Conservation (phyloP, 2,329 filamentous ascomycete genomes). For the Exophiala calicioides region DNA sequence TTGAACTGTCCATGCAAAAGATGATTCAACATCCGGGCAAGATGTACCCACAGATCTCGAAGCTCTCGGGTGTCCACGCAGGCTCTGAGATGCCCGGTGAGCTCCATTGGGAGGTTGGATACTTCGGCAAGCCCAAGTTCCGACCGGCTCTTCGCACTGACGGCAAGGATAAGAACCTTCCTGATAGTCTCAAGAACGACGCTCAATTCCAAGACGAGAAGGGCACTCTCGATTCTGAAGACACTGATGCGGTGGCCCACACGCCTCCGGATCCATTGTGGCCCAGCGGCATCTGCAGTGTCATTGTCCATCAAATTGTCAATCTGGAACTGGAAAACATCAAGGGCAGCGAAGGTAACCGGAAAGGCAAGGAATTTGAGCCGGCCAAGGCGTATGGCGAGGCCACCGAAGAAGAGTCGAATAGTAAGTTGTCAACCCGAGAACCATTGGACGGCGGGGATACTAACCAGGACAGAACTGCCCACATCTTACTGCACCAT, state of each 20-base stretch:
- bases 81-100: constrained; percentile 89
- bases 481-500: constrained; percentile 96
- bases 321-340: constrained; percentile 90
- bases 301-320: constrained; percentile 92
- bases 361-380: constrained; percentile 83
- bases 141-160: constrained; percentile 80
- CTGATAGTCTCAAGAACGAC: constrained; percentile 70
- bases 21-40: constrained; percentile 91
- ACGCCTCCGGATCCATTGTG: constrained; percentile 95
- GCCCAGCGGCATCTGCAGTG: constrained; percentile 84
- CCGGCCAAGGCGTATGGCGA: constrained; percentile 84
- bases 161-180: constrained; percentile 77
- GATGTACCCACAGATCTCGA: constrained; percentile 88
- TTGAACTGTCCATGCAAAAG: constrained; percentile 90
- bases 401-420: constrained; percentile 78
- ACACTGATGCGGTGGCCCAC: constrained; percentile 82
- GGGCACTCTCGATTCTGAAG: constrained; percentile 68
- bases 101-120: constrained; percentile 94
- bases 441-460: background rate
- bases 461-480: constrained; percentile 49
- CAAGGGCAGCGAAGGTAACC: constrained; percentile 77
- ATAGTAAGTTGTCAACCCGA: constrained; percentile 35
- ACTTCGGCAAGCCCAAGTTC: constrained; percentile 88
- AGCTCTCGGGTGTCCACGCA: constrained; percentile 77
- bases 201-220: constrained; percentile 85